Conservation (phyloP, 345 rosid genomes). For the Adansonia digitata region DNA sequence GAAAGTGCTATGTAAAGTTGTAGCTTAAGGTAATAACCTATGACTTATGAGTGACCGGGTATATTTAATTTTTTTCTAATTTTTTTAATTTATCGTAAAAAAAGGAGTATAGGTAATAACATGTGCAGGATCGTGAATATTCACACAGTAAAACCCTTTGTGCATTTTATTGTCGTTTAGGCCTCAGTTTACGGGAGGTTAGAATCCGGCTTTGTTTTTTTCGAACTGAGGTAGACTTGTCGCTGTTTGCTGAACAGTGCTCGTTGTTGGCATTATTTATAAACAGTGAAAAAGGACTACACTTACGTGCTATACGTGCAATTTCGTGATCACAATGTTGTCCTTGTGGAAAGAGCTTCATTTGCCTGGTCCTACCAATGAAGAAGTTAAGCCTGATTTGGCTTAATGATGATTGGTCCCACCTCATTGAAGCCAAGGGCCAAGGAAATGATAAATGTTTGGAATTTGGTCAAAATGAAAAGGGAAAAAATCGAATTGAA, state of each 20-base stretch:
- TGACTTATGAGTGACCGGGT: too few relatives aligned
- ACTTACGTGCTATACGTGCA: background rate
- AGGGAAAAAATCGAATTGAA: background rate
- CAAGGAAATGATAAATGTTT: background rate
- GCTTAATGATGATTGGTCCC: conserved; percentile 15
- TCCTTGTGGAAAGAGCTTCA: background rate
- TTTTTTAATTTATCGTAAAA: too few relatives aligned
- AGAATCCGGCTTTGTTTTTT: background rate
- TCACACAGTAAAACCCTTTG: background rate
- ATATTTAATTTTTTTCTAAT: too few relatives aligned
- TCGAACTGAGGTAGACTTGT: background rate
- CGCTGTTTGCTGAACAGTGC: background rate
- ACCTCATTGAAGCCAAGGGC: conserved; percentile 10
- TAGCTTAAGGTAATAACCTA: too few relatives aligned
- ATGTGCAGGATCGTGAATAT: conserved; percentile 6
- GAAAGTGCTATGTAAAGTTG: background rate
- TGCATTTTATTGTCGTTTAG: conserved; percentile 10
- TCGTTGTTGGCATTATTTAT: conserved; percentile 13
- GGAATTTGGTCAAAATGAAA: background rate
- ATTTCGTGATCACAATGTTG: conserved; percentile 7
- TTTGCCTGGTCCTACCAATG: conserved; percentile 6
- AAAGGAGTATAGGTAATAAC: too few relatives aligned
- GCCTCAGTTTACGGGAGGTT: background rate
- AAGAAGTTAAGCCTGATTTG: conserved; percentile 8
- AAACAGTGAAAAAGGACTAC: conserved; percentile 8